Base-by-base conservation (phyloP, 345 rosid genomes). In the Tarenaya hassleriana region DNA sequence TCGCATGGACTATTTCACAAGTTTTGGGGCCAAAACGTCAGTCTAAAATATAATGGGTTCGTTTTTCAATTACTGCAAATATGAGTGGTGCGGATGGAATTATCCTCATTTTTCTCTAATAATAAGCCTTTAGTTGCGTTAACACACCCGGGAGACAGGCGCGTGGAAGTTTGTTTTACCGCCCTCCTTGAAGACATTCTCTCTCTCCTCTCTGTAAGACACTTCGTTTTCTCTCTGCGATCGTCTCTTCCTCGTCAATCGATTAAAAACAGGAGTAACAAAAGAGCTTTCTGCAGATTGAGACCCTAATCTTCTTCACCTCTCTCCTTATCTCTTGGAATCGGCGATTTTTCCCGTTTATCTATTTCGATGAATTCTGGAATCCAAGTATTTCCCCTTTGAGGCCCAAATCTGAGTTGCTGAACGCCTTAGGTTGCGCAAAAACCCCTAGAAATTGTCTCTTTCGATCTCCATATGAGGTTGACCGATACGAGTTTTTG, bases 381-480 rank as follows among this genome's bases (percentile, higher is more conserved):
- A 69, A 62, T 66, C 73, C 71, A 62, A 69, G 75, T 18, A 57
- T 55, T 50, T 24, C 40, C 56, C 55, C 41, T 16, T 44, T 58
- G 43, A 56, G 29, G 56, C 41, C 33, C n/a, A 70, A 70, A 56
- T 69, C 73, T 69, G 69, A 55, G 61, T 66, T 54, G 29, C 43
- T 46, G 47, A 55, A 19, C 37, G 51, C 52, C 52, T 55, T 53
- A 16, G 52, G 44, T 60, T 62, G 43, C 51, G 34, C 60, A 12
- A 39, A 63, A 41, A 42, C 29, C 29, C 12, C 42, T 38, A 41
- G 34, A 20, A 56, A 12, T 62, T 34, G 48, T 47, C 17, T 15
- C 63, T 16, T 37, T 20, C 13, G n/a, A 1, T 47, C 27, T 21
- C 34, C 52, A 61, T 55, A 54, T 35, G 34, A 52, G 55, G 39